These are phyloP conservation scores for Fusarium subglutinans DNA, from an alignment of 2,329 filamentous ascomycete species.

Conservation along the genomic window DNA sequence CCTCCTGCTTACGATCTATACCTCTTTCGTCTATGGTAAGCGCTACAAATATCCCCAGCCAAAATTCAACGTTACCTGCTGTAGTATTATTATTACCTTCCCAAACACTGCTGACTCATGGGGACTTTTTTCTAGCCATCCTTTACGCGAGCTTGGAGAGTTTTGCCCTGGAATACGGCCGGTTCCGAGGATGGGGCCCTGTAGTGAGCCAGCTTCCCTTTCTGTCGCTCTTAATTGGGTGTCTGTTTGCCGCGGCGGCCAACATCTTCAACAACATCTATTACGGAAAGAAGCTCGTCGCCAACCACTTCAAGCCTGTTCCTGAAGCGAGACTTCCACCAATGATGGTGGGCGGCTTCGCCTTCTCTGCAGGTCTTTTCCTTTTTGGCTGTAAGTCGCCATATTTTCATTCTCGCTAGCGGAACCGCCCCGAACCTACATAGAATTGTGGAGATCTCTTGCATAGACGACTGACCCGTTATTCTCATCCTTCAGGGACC, in stretches of 20 bases:
- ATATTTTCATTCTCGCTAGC: background rate
- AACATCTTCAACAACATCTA: background rate
- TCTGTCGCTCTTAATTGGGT: background rate
- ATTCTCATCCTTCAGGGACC: background rate
- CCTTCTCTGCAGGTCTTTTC: background rate
- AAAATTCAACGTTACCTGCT: background rate
- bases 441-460: background rate
- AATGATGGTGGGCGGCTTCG: background rate
- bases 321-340: constrained; percentile 1
- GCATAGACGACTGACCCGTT: constrained; percentile 1
- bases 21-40: background rate
- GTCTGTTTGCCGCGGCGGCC: background rate
- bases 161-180: background rate
- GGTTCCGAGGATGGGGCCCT: background rate
- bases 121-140: background rate
- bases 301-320: background rate
- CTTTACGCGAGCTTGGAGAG: background rate
- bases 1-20: background rate
- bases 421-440: background rate
- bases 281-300: background rate
- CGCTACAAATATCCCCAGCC: background rate
- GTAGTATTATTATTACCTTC: background rate
- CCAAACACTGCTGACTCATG: background rate
- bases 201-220: background rate
- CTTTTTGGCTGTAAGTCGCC: background rate